Base-by-base conservation (phyloP, 169 alveolate genomes). In the Eimeria maxima region DNA sequence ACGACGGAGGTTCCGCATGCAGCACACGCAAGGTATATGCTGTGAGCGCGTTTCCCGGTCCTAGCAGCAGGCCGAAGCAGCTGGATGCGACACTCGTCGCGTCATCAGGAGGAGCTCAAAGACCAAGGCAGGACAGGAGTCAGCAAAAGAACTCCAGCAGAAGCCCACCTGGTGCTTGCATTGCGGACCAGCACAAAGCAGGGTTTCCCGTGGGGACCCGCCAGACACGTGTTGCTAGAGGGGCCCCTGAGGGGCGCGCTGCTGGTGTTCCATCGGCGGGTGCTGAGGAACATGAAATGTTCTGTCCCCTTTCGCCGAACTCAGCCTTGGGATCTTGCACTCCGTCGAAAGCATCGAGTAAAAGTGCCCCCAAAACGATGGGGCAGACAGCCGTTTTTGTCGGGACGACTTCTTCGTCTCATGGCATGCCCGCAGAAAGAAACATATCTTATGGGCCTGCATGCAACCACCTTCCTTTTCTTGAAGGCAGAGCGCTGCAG, bases 381-480 rank as follows among this genome's bases (percentile, higher is more conserved):
- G 24, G 27, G 69, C 73, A 47, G 60, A 22, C 65, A 42, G 87
- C 57, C 8, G 63, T 29, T 44, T 0, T 18, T 0, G 83, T n/a
- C 7, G 27, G 69, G 69, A 18, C 27, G n/a, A 4, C 20, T 60
- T 18, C 7, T 60, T 29, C 78, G 20, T 16, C 86, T 44, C 42
- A 27, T 0, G 63, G 13, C 60, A 13, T 16, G 22, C 47, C 90
- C 27, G 0, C 33, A 33, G 42, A 7, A 53, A 24, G 44, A 22
- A 45, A 22, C 55, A 60, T 55, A 3, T 6, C 65, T 42, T 94
- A 74, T 53, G 96, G 96, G 53, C 78, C 88, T 55, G 53, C 55
- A 38, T 53, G 93, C 67, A 95, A 95, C 57, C 96, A 95, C 57
- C 63, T 55, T 18, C 95, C 96, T 11, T 95, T 95, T 50, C 92